Conservation (phyloP, 805 yeast genomes). For the Jamesozyma piceae region DNA sequence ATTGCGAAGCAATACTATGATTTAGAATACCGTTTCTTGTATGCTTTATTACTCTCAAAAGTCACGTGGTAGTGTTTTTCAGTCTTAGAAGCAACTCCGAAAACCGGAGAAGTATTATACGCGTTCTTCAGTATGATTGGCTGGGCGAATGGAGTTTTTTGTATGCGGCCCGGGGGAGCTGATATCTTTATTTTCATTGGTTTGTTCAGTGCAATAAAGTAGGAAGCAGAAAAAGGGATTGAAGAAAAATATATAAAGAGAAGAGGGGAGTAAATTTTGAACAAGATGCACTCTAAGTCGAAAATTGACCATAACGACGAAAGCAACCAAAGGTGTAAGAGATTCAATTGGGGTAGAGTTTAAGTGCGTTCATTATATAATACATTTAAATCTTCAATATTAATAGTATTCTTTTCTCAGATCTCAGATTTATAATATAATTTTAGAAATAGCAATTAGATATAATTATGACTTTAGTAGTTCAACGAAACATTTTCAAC, state of each 20-base stretch:
- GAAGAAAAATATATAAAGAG: background rate
- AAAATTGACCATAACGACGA: no score
- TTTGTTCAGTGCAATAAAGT: background rate
- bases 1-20: slow-evolving; percentile 42
- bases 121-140: background rate
- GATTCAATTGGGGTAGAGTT: background rate
- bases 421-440: background rate
- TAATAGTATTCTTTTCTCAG: no score
- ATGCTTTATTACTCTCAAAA: background rate
- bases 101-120: background rate
- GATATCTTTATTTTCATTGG: background rate
- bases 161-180: background rate
- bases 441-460: no score
- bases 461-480: background rate
- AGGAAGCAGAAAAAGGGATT: background rate
- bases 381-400: background rate
- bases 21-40: no score
- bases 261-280: no score
- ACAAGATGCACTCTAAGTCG: no score
- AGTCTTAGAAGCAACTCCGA: background rate
- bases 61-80: background rate
- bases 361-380: background rate
- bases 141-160: background rate
- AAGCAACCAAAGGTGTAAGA: background rate
- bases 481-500: slow-evolving; percentile 1